Evolutionary conservation across 2,329 filamentous ascomycete species (phyloP), one percentile per base, ranked within the genome.

Genomic region (Colletotrichum sp.): DNA sequence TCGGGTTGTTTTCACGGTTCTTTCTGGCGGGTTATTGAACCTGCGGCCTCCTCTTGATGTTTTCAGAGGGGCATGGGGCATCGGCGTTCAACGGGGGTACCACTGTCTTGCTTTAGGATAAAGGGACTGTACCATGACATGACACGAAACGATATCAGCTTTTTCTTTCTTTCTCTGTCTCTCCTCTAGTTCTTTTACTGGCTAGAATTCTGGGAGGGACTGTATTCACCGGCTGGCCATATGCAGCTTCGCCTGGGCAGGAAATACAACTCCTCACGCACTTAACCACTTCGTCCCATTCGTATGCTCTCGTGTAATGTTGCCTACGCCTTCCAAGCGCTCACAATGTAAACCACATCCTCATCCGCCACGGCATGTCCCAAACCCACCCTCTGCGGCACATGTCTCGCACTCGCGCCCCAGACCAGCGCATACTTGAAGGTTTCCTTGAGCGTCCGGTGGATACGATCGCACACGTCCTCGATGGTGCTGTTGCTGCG

Each of bases 341-440:
- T 93, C 69, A 92, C 89, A 82, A 94, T 93, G 81, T 92, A 93
- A 67, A 93, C 92, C 21, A 93, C 92, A 81, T 93, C 92, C 83
- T 93, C 92, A 78, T 94, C 92, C 3, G 89, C 86, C 60, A 99
- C 96, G 15, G 92, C 81, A 88, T 99, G 97, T 8, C 92, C 89
- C 81, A 99, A 85, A 2, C 97, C 98, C 49, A 98, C 96, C 77
- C 97, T 90, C 88, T 99, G 97, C 44, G 98, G 97, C 44, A 99
- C 90, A 88, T 99, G 98, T 81, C 95, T 93, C 44, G 97, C 97
- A 85, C 96, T 99, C 21, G 96, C 96, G 6, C 97, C 97, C 98
- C 98, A 99, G 0, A 99, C 97, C 79, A 99, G 87, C 5, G 97
- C 98, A 87, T 99, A 98, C 89, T 99, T 99, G 90, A 99, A 99